Conservation (phyloP, 1,284 basidiomycete genomes). For the Puccinia novopanici region DNA sequence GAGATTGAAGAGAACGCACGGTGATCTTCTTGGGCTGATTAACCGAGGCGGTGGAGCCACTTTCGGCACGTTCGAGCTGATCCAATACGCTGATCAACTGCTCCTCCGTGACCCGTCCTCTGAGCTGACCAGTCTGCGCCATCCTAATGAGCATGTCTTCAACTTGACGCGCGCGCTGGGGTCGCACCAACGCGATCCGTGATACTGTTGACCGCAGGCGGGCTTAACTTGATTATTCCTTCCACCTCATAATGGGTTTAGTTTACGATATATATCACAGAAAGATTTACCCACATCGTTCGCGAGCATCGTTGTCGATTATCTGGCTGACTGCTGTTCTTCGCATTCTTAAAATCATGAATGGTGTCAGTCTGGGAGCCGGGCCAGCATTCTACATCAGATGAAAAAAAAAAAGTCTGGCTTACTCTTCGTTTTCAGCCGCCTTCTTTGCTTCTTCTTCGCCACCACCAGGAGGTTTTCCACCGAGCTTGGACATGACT, state of each 20-base stretch:
- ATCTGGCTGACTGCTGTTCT: conserved; percentile 48
- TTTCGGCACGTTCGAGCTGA: conserved; percentile 68
- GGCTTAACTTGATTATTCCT: conserved; percentile 20
- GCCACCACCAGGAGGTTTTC: conserved; percentile 67
- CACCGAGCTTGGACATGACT: conserved; percentile 40
- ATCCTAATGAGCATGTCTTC: conserved; percentile 82
- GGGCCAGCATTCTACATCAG: conserved; percentile 59
- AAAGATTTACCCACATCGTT: conserved; percentile 45
- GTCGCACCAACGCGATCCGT: conserved; percentile 87
- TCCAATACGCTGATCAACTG: conserved; percentile 89
- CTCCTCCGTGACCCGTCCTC: conserved; percentile 78
- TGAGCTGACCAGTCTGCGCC: conserved; percentile 88
- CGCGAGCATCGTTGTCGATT: conserved; percentile 46
- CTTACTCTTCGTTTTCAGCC: conserved; percentile 63
- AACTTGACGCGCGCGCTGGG: conserved; percentile 80
- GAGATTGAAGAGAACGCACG: conserved; percentile 25
- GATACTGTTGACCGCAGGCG: conserved; percentile 66
- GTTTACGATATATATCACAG: neutral
- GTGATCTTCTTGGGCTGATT: conserved; percentile 46
- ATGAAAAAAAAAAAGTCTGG: conserved; percentile 61
- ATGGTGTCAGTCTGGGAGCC: neutral
- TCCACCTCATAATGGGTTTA: neutral
- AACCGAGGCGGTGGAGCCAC: neutral
- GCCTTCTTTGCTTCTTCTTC: conserved; percentile 59
- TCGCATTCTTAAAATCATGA: conserved; percentile 26